Evolutionary conservation across 495 filamentous ascomycete genomes (phyloP).

Genomic region (Podospora australis): DNA sequence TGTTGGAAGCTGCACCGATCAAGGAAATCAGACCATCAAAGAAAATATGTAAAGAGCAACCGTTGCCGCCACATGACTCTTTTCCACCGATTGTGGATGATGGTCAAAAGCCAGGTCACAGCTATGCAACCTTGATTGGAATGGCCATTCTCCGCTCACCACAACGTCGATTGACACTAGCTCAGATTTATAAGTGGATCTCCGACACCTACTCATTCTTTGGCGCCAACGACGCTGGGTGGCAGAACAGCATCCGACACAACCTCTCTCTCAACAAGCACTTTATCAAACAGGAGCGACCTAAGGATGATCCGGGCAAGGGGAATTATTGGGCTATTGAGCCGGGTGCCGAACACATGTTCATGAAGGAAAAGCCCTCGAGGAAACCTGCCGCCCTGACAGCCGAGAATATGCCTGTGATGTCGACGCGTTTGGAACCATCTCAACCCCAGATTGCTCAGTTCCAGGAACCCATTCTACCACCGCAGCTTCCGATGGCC

Average conservation of each 20-base stretch:
- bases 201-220: constrained; percentile 89
- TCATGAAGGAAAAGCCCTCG: constrained; percentile 74
- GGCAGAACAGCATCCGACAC: constrained; percentile 98
- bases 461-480: constrained; percentile 24
- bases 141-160: constrained; percentile 92
- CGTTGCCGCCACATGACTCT: constrained; percentile 63
- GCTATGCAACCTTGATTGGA: constrained; percentile 92
- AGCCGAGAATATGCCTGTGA: constrained; percentile 42
- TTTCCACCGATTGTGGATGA: constrained; percentile 81
- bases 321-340: constrained; percentile 98
- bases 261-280: constrained; percentile 97
- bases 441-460: constrained; percentile 22
- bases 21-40: constrained; percentile 62
- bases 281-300: constrained; percentile 93
- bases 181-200: constrained; percentile 99
- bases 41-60: constrained; percentile 48
- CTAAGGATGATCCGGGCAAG: constrained; percentile 96
- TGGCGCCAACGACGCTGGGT: constrained; percentile 72
- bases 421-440: constrained; percentile 40
- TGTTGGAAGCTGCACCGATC: constrained; percentile 69
- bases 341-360: constrained; percentile 78
- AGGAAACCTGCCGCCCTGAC: constrained; percentile 37
- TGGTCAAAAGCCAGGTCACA: constrained; percentile 80
- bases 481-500: constrained; percentile 20
- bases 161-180: constrained; percentile 74